Percentiles rank a stretch among this genome's conserved stretches.
Evolutionary conservation across 176 grass and related monocot species (phyloP).

Genomic region (Oryza longistaminata): DNA sequence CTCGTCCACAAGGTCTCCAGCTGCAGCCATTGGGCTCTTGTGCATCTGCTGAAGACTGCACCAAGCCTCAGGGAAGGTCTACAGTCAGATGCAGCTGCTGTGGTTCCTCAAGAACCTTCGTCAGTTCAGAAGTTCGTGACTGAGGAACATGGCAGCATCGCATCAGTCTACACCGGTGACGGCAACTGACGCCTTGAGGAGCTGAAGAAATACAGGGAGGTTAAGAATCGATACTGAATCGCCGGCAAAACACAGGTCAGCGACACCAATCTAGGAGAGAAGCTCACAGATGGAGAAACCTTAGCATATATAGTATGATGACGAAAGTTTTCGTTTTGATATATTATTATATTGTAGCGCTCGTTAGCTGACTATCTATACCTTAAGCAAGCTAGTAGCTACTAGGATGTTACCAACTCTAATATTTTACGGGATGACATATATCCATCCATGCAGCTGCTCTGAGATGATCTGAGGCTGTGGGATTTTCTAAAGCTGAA

Average conservation of each 20-base stretch:
- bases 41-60: constrained; percentile 66
- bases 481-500: constrained; percentile 45
- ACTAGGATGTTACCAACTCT: constrained; percentile 27
- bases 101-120: constrained; percentile 47
- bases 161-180: constrained; percentile 47
- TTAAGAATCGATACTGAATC: constrained; percentile 50
- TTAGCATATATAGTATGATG: constrained; percentile 44
- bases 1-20: constrained; percentile 40
- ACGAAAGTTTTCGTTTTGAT: constrained; percentile 34
- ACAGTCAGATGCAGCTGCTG: not conserved
- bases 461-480: constrained; percentile 39
- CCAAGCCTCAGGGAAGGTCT: constrained; percentile 51
- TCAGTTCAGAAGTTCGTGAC: constrained; percentile 46
- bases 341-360: constrained; percentile 47
- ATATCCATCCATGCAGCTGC: constrained; percentile 47
- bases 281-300: constrained; percentile 33
- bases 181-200: constrained; percentile 63
- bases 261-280: constrained; percentile 22
- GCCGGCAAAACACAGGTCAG: constrained; percentile 9
- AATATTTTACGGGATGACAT: constrained; percentile 29
- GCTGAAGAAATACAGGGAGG: constrained; percentile 59
- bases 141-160: constrained; percentile 30
- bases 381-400: constrained; percentile 30
- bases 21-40: constrained; percentile 66
- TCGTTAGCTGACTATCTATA: constrained; percentile 31